These are phyloP conservation scores for Beauveria varroae DNA, from an alignment of 2,329 filamentous ascomycete species.

Conservation along the genomic window DNA sequence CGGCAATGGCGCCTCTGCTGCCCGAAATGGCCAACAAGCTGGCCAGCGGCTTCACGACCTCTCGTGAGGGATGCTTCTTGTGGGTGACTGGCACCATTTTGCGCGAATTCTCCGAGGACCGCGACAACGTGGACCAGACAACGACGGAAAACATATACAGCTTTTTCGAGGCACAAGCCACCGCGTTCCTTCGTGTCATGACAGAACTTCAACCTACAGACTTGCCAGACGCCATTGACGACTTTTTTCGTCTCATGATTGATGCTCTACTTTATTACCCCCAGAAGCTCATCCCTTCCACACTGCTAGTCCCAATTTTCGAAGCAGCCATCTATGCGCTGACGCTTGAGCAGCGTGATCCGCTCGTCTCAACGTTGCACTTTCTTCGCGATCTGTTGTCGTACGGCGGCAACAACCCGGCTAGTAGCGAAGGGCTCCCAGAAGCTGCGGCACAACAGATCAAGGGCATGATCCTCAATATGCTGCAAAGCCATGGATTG, in stretches of 20 bases:
- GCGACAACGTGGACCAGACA: conserved; percentile 72
- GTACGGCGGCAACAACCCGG: conserved; percentile 73
- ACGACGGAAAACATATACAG: conserved; percentile 83
- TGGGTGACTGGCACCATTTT: conserved; percentile 96
- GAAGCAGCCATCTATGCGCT: conserved; percentile 81
- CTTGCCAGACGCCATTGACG: conserved; percentile 79
- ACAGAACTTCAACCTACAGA: conserved; percentile 71
- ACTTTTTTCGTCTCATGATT: conserved; percentile 89
- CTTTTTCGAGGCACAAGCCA: conserved; percentile 92
- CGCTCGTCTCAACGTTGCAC: conserved; percentile 83
- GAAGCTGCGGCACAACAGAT: conserved; percentile 60
- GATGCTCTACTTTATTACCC: conserved; percentile 93
- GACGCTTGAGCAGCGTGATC: conserved; percentile 83
- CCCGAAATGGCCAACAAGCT: conserved; percentile 83
- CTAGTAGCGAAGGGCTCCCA: conserved; percentile 49
- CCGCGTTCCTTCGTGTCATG: conserved; percentile 80
- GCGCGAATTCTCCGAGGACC: conserved; percentile 87
- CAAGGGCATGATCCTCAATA: conserved; percentile 62
- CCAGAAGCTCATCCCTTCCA: conserved; percentile 70
- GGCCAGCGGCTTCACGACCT: conserved; percentile 74
- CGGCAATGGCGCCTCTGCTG: conserved; percentile 77
- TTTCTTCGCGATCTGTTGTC: conserved; percentile 87
- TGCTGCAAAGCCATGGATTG: conserved; percentile 65
- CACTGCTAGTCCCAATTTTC: conserved; percentile 74
- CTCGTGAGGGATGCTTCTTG: conserved; percentile 92